Evolutionary conservation across 2,329 filamentous ascomycete species (phyloP).

Genomic region (Nemania serpens): DNA sequence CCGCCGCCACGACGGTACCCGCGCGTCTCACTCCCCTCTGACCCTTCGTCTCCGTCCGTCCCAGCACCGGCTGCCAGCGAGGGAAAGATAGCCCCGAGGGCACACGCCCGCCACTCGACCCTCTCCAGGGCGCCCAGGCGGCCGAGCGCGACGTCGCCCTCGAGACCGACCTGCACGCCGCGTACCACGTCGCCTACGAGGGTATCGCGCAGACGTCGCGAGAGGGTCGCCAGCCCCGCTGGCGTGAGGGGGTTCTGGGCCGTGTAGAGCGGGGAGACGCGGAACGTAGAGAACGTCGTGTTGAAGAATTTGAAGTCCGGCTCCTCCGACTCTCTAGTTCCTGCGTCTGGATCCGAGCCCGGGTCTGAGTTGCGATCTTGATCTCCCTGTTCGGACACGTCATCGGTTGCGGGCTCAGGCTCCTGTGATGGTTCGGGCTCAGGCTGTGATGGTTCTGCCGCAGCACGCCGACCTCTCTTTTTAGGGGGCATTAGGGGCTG

Average conservation of each 20-base stretch:
- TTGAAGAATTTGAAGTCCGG: conserved; percentile 55
- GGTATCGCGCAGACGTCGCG: conserved; percentile 56
- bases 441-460: conserved; percentile 17
- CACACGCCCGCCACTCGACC: conserved; percentile 55
- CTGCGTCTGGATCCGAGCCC: background rate
- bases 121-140: conserved; percentile 51
- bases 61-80: background rate
- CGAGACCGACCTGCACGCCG: conserved; percentile 56
- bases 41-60: conserved; percentile 17
- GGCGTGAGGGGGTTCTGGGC: conserved; percentile 47
- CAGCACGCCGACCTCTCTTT: conserved; percentile 29
- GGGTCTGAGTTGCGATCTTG: background rate
- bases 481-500: conserved; percentile 32
- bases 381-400: conserved; percentile 8
- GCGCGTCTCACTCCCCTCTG: conserved; percentile 27
- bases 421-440: conserved; percentile 13
- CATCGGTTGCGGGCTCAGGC: conserved; percentile 5
- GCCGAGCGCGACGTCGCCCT: conserved; percentile 45
- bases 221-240: conserved; percentile 49
- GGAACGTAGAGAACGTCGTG: conserved; percentile 62
- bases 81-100: conserved; percentile 38
- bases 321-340: background rate
- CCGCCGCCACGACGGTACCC: conserved; percentile 13
- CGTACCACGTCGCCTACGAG: conserved; percentile 65
- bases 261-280: conserved; percentile 58